Percentiles rank a stretch among this genome's conserved stretches.
These are phyloP conservation scores for Pythium scleroteichum DNA, from an alignment of 352 stramenopile genomes.

Conservation along the genomic window DNA sequence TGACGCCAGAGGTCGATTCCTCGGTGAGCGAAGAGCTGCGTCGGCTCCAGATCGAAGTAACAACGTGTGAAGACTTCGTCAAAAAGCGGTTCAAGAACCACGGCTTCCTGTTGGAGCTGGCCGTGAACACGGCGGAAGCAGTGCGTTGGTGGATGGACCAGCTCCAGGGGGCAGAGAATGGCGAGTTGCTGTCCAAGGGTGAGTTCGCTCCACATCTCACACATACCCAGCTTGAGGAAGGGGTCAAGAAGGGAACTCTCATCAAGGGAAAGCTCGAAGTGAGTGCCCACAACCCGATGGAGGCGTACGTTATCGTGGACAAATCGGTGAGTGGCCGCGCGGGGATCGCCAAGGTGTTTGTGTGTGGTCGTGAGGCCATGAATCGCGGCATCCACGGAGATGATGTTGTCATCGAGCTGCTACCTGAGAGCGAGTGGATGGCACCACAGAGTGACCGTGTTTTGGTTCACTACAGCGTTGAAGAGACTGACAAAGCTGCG, in stretches of 20 bases:
- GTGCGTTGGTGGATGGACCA: slow-evolving; percentile 49
- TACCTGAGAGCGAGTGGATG: slow-evolving; percentile 82
- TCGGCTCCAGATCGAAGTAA: slow-evolving; percentile 41
- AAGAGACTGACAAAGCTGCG: slow-evolving; percentile 44
- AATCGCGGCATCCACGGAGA: slow-evolving; percentile 98
- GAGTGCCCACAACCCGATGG: slow-evolving; percentile 69
- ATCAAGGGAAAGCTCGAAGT: slow-evolving; percentile 64
- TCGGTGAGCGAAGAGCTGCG: slow-evolving; percentile 40
- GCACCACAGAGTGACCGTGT: slow-evolving; percentile 58
- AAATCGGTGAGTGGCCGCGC: slow-evolving; percentile 19
- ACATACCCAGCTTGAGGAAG: slow-evolving; percentile 36
- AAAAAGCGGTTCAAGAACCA: slow-evolving; percentile 35
- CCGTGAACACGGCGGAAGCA: slow-evolving; percentile 59
- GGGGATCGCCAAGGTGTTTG: slow-evolving; percentile 44
- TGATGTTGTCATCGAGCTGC: slow-evolving; percentile 93
- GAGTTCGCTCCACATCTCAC: slow-evolving; percentile 65
- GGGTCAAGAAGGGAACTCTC: slow-evolving; percentile 33
- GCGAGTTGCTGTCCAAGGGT: slow-evolving; percentile 24
- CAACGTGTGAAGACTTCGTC: slow-evolving; percentile 64
- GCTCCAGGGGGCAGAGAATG: slow-evolving; percentile 28
- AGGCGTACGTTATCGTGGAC: slow-evolving; percentile 71
- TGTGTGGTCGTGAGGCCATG: slow-evolving; percentile 81
- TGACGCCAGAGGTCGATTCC: slow-evolving; percentile 56
- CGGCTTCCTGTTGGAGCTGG: slow-evolving; percentile 55
- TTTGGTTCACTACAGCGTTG: slow-evolving; percentile 68